Percentiles rank a stretch among this genome's conserved stretches.
Conservation (phyloP, 23 red algal species). For the Gracilaria vermiculophylla region DNA sequence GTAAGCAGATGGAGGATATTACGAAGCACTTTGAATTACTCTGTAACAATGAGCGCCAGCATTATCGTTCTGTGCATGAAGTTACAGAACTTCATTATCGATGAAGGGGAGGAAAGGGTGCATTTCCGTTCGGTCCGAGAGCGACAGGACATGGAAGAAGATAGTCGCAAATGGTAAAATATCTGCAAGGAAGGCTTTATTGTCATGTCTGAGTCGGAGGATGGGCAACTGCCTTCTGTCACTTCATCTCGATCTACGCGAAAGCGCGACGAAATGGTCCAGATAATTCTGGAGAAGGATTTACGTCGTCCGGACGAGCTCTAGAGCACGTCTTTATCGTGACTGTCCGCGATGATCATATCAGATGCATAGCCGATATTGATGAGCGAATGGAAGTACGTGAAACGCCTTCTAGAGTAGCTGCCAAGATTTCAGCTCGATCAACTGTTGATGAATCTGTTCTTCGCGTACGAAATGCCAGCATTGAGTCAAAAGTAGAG, state of each 20-base stretch:
- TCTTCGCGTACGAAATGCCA: neutral
- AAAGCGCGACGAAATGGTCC: neutral
- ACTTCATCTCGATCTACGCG: neutral
- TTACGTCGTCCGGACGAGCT: neutral
- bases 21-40: neutral
- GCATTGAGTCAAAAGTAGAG: neutral
- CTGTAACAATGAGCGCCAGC: neutral
- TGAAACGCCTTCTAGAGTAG: constrained; percentile 45
- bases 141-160: neutral
- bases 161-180: neutral
- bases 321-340: too few relatives aligned
- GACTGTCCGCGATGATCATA: constrained; percentile 29
- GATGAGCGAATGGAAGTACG: constrained; percentile 17
- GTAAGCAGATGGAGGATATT: neutral
- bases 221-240: neutral
- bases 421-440: constrained; percentile 9
- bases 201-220: neutral
- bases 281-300: neutral
- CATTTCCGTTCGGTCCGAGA: neutral
- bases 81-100: neutral
- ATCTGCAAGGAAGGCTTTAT: neutral
- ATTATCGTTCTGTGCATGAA: neutral
- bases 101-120: neutral
- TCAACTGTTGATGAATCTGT: neutral
- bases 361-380: constrained; percentile 15